phyloP scores from a whole-genome alignment of 352 stramenopile species.

The Phytophthora litchii region DNA sequence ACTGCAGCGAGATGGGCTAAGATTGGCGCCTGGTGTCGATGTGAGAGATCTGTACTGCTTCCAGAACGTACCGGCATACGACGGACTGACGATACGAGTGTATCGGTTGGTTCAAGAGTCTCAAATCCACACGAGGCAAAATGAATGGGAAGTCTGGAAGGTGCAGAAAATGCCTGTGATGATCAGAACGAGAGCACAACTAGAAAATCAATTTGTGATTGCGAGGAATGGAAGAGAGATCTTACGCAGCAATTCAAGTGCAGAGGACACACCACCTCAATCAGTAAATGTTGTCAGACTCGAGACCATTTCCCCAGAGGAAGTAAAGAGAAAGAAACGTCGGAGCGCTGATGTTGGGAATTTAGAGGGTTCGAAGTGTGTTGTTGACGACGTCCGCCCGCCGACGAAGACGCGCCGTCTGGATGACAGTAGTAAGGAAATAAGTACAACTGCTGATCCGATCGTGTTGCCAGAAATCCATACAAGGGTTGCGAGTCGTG shows the following conservation, averaged over 20 bases:
- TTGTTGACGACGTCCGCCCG: constrained; percentile 8
- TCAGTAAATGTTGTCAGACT: background rate
- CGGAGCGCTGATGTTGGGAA: background rate
- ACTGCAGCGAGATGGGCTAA: constrained; percentile 32
- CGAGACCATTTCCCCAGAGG: constrained; percentile 5
- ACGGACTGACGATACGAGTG: constrained; percentile 37
- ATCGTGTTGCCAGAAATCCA: background rate
- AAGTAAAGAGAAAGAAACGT: constrained; percentile 13
- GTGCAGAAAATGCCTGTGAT: constrained; percentile 9
- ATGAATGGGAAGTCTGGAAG: constrained; percentile 14
- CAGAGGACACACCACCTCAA: constrained; percentile 5
- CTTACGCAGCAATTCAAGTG: background rate
- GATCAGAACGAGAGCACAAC: background rate
- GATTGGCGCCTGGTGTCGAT: constrained; percentile 26
- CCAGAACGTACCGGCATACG: constrained; percentile 21
- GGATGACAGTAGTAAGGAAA: background rate
- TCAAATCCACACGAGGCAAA: background rate
- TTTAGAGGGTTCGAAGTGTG: background rate
- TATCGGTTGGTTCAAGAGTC: constrained; percentile 17
- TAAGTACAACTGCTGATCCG: background rate
- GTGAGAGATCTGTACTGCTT: constrained; percentile 49
- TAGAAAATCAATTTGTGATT: background rate
- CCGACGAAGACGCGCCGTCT: constrained; percentile 18
- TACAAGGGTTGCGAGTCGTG: background rate
- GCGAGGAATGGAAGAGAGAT: background rate